phyloP scores from a whole-genome alignment of 192 early-diverging fungal genomes.

The Coemansia erecta region DNA sequence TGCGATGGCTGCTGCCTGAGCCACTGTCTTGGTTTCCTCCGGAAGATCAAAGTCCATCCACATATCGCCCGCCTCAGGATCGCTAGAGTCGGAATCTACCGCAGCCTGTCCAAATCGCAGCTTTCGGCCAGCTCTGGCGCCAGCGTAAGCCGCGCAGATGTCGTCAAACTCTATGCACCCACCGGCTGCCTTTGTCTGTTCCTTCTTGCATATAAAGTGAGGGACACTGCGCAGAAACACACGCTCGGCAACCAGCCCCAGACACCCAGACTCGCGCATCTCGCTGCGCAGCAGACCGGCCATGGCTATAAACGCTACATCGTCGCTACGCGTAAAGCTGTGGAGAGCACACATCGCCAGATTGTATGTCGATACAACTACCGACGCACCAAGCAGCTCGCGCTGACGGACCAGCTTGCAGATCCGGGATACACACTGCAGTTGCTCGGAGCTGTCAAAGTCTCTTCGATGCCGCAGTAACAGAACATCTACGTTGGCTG shows the following conservation, averaged over 20 bases:
- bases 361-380: conserved; percentile 39
- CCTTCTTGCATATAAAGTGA: conserved; percentile 10
- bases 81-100: not conserved
- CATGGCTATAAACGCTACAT: conserved; percentile 46
- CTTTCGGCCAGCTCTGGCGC: not conserved
- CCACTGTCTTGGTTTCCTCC: conserved; percentile 16
- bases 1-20: not conserved
- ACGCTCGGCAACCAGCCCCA: conserved; percentile 33
- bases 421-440: conserved; percentile 19
- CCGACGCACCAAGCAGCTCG: conserved; percentile 8
- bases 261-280: conserved; percentile 46
- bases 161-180: not conserved
- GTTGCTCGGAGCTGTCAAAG: conserved; percentile 21
- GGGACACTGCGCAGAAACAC: conserved; percentile 24
- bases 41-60: conserved; percentile 54
- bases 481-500: conserved; percentile 18
- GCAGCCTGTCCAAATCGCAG: not conserved
- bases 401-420: conserved; percentile 21
- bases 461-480: conserved; percentile 16
- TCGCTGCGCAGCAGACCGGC: conserved; percentile 42
- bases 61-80: conserved; percentile 16
- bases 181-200: not conserved
- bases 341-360: conserved; percentile 37
- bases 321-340: conserved; percentile 41
- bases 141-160: not conserved